These are phyloP conservation scores for Mycena capillaripes DNA, from an alignment of 768 basidiomycete genomes.

Conservation along the genomic window DNA sequence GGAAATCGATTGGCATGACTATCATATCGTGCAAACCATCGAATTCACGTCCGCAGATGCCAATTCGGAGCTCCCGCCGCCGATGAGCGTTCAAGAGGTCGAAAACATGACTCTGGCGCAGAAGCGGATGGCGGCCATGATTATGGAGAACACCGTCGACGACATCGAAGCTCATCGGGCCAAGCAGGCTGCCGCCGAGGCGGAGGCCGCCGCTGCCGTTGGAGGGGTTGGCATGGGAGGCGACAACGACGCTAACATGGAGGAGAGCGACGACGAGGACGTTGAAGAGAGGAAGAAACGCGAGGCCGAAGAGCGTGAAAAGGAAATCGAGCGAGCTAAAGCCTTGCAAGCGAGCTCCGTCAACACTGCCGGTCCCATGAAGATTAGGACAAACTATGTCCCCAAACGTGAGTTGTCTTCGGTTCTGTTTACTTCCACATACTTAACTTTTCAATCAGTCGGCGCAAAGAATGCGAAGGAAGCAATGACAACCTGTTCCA, in stretches of 20 bases:
- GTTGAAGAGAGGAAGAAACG: conserved; percentile 70
- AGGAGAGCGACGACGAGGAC: conserved; percentile 88
- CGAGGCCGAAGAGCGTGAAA: conserved; percentile 79
- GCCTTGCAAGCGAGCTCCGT: conserved; percentile 85
- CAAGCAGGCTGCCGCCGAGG: conserved; percentile 87
- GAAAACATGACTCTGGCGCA: conserved; percentile 97
- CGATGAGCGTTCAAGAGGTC: conserved; percentile 95
- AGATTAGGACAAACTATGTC: conserved; percentile 96
- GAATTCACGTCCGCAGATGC: conserved; percentile 97
- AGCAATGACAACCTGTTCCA: conserved; percentile 88
- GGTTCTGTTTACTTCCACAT: conserved; percentile 14
- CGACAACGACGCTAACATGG: conserved; percentile 81
- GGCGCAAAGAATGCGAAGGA: conserved; percentile 75
- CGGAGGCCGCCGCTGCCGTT: conserved; percentile 86
- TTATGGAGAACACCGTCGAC: conserved; percentile 94
- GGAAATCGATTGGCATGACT: conserved; percentile 99
- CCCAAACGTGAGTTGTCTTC: conserved; percentile 79
- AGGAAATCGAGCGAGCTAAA: conserved; percentile 81
- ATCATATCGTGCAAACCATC: conserved; percentile 97
- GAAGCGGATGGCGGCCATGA: conserved; percentile 98
- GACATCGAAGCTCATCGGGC: conserved; percentile 88
- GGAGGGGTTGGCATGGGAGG: conserved; percentile 67
- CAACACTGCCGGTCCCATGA: conserved; percentile 86
- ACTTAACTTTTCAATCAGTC: conserved; percentile 56
- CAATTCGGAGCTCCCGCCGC: conserved; percentile 92